These are phyloP conservation scores for Metarhizium guizhouense DNA, from an alignment of 2,329 filamentous ascomycete species.

Conservation along the genomic window DNA sequence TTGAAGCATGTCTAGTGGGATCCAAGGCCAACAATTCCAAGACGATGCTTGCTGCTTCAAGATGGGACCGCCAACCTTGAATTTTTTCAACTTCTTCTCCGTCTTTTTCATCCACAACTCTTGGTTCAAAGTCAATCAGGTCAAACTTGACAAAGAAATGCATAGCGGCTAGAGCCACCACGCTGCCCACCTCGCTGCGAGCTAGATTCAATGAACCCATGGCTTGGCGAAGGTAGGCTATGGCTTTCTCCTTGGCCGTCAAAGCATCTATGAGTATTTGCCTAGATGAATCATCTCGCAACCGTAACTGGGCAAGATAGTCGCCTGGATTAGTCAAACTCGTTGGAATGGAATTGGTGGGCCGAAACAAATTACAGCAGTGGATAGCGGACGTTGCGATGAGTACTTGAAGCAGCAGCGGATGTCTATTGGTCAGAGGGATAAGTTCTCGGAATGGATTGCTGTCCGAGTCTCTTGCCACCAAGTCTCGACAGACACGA, in stretches of 20 bases:
- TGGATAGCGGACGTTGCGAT: slow-evolving; percentile 41
- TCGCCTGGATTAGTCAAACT: slow-evolving; percentile 25
- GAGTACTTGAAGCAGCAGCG: slow-evolving; percentile 38
- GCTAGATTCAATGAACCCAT: slow-evolving; percentile 29
- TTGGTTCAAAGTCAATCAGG: slow-evolving; percentile 37
- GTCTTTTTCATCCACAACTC: slow-evolving; percentile 10
- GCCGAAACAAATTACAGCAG: slow-evolving; percentile 34
- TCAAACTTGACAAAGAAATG: slow-evolving; percentile 44
- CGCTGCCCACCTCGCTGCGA: slow-evolving; percentile 36
- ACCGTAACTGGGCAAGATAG: slow-evolving; percentile 26
- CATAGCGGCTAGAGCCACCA: slow-evolving; percentile 37
- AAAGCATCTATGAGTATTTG: slow-evolving; percentile 37
- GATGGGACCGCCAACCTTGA: slow-evolving; percentile 35
- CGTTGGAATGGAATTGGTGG: slow-evolving; percentile 21
- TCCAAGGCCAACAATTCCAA: slow-evolving; percentile 26
- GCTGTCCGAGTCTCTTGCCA: slow-evolving; percentile 35
- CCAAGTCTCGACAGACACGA: slow-evolving; percentile 45
- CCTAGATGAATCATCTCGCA: slow-evolving; percentile 27
- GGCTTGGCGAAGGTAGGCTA: slow-evolving; percentile 31
- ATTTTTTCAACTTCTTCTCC: slow-evolving; percentile 1
- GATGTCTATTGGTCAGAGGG: slow-evolving; percentile 34
- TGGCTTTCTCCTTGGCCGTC: slow-evolving; percentile 36
- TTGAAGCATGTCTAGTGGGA: slow-evolving; percentile 18
- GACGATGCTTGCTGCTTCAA: slow-evolving; percentile 35
- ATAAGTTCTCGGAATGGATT: slow-evolving; percentile 42